Conservation (phyloP, 257 asterid species). For the Solanum dulcamara region DNA sequence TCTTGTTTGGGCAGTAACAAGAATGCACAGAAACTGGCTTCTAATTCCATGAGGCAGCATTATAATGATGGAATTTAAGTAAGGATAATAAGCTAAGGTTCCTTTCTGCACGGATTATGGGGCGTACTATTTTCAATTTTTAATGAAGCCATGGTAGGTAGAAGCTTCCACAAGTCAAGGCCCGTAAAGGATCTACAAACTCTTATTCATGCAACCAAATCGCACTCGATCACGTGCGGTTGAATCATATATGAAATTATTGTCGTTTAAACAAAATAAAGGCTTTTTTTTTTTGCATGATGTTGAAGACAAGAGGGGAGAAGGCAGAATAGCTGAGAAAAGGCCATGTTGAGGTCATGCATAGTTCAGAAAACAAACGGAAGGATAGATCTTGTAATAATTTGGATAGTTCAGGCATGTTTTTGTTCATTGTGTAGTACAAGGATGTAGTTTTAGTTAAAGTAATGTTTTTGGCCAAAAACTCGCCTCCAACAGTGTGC, state of each 20-base stretch:
- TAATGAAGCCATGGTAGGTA: not conserved
- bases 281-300: not conserved
- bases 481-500: not conserved
- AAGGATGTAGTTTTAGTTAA: not conserved
- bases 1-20: not conserved
- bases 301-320: not conserved
- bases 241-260: not conserved
- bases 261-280: not conserved
- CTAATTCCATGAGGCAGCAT: not conserved
- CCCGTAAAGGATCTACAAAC: not conserved
- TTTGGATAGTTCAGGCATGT: not conserved
- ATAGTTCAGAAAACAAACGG: not conserved
- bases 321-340: not conserved
- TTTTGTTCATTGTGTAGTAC: not conserved
- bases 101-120: not conserved
- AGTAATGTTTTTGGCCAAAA: not conserved
- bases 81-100: not conserved
- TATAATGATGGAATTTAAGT: not conserved
- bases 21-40: not conserved
- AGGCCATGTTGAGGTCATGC: not conserved
- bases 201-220: not conserved
- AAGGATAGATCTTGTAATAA: not conserved
- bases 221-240: not conserved
- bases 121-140: not conserved
- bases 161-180: not conserved